phyloP scores from a whole-genome alignment of 108 stramenopile species.

The Cyclotella choctawhatcheeana region DNA sequence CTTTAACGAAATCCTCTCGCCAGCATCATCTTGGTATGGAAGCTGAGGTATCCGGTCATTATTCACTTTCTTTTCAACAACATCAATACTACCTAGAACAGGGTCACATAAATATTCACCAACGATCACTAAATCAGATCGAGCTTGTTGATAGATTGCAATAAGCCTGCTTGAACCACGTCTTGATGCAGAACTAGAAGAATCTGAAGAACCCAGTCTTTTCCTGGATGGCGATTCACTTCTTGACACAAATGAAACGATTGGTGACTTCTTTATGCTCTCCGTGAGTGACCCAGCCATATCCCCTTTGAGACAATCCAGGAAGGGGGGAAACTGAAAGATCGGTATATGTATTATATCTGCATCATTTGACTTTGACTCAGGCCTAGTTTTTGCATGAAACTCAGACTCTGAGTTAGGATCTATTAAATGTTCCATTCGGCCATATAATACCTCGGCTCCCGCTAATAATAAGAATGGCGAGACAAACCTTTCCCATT shows the following conservation, averaged over 20 bases:
- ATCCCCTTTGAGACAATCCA: background rate
- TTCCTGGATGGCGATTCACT: conserved; percentile 1
- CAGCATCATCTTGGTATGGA: conserved; percentile 6
- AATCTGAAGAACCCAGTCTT: background rate
- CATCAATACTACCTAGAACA: conserved; percentile 30
- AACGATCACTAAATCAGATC: conserved; percentile 35
- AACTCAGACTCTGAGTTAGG: conserved; percentile 17
- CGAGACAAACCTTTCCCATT: conserved; percentile 55
- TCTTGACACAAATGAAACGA: conserved; percentile 6
- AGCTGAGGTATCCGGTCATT: background rate
- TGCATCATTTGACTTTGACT: conserved; percentile 3
- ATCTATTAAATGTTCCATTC: conserved; percentile 49
- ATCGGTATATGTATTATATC: background rate
- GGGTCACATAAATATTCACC: conserved; percentile 50
- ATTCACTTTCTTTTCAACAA: conserved; percentile 3
- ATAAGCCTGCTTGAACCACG: conserved; percentile 41
- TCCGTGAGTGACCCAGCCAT: background rate
- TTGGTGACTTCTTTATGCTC: background rate
- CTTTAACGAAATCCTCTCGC: background rate
- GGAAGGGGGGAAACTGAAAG: background rate
- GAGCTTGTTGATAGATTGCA: conserved; percentile 41
- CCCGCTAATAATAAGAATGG: conserved; percentile 45
- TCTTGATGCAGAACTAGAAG: background rate
- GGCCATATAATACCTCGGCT: conserved; percentile 48
- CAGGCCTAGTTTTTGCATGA: background rate